phyloP scores from a whole-genome alignment of 2,329 filamentous ascomycete genomes.

The Tolypocladium nubicola region DNA sequence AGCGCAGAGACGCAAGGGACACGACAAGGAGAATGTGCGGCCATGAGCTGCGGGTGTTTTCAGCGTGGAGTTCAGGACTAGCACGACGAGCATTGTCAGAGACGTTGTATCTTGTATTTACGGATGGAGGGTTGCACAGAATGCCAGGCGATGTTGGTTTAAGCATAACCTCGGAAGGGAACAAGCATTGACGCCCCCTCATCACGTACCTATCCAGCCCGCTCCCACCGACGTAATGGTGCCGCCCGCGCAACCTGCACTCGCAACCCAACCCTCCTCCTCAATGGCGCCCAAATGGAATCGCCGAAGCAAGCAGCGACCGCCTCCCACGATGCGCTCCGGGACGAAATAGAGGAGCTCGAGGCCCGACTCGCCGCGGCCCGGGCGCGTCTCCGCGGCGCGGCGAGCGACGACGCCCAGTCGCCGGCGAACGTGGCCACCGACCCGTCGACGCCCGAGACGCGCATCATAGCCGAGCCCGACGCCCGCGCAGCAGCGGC shows the following conservation, averaged over 20 bases:
- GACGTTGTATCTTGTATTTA: not conserved
- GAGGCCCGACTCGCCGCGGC: constrained; percentile 40
- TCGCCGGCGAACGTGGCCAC: not conserved
- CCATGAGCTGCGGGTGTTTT: constrained; percentile 13
- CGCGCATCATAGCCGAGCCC: not conserved
- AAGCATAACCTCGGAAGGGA: not conserved
- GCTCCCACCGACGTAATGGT: not conserved
- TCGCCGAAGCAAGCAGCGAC: constrained; percentile 12
- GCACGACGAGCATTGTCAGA: not conserved
- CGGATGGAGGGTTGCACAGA: not conserved
- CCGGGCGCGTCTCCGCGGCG: constrained; percentile 27
- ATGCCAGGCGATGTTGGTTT: not conserved
- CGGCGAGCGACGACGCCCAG: not conserved
- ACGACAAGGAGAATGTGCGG: constrained; percentile 42
- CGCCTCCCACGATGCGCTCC: constrained; percentile 18
- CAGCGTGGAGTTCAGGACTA: constrained; percentile 13
- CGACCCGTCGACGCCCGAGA: not conserved
- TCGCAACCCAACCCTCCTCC: not conserved
- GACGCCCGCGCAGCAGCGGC: constrained; percentile 2
- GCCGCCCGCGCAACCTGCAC: not conserved
- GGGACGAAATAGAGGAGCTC: constrained; percentile 48
- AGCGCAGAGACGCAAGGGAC: constrained; percentile 17
- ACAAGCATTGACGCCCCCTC: not conserved
- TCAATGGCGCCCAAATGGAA: constrained; percentile 8
- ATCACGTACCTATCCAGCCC: not conserved